Evolutionary conservation across 768 basidiomycete species (phyloP).

Genomic region (Leccinellum rugosiceps): DNA sequence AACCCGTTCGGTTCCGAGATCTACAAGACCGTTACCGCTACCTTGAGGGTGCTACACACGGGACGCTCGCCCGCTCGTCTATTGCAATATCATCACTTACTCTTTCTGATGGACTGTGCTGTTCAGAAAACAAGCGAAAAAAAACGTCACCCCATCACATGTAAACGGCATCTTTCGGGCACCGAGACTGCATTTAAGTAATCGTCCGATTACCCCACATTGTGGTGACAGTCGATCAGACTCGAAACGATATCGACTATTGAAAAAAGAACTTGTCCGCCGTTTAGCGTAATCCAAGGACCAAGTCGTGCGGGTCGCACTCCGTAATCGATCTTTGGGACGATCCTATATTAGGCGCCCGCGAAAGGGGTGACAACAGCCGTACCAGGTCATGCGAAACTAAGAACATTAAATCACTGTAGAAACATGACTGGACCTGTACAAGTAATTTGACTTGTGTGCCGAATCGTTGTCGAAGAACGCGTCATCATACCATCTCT

Average conservation of each 20-base stretch:
- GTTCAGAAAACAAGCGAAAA: background rate
- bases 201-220: background rate
- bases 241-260: background rate
- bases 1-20: background rate
- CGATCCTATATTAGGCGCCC: background rate
- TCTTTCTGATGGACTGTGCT: background rate
- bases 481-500: too few relatives aligned
- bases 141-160: background rate
- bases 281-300: background rate
- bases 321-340: background rate
- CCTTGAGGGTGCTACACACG: background rate
- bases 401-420: too few relatives aligned
- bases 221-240: background rate
- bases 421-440: too few relatives aligned
- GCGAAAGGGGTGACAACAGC: background rate
- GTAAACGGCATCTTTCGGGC: background rate
- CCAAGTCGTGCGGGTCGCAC: too few relatives aligned
- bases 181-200: background rate
- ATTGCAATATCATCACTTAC: background rate
- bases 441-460: too few relatives aligned
- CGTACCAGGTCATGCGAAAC: too few relatives aligned
- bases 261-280: background rate
- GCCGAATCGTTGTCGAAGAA: too few relatives aligned
- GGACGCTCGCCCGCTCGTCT: background rate
- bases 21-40: background rate